Base-by-base conservation (phyloP, 371 early-diverging fungal species). In the Blastocladiella emersonii region DNA sequence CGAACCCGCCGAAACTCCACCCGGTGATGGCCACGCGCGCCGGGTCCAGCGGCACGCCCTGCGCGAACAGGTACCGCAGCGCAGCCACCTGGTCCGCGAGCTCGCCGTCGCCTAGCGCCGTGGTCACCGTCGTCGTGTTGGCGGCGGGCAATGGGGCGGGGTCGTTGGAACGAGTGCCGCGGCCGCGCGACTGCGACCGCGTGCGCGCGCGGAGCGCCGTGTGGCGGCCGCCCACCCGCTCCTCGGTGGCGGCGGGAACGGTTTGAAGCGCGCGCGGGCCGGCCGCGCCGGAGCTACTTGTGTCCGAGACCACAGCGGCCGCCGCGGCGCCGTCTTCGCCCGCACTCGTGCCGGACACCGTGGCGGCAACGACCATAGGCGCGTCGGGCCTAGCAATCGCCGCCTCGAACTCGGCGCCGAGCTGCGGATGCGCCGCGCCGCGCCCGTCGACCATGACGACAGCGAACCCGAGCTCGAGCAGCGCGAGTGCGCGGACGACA, bases 1-100 rank as follows among this genome's bases (percentile, higher is more conserved):
- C 71, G 67, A 87, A 89, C 1, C 91, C 91, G 36, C 89, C 78
- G 71, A 84, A 85, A 17, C 83, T 82, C 85, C 86, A 87, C 0
- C 85, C 85, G 51, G 80, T 77, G 36, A 88, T 78, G 5, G 85
- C 86, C 2, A 88, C 63, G 12, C 84, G 76, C 12, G 74, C 66
- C 45, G 79, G 61, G 70, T 88, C 85, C 51, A 88, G 69, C 13
- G 76, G 73, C 61, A 70, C 70, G 30, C 49, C 68, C 17, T 76
- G 74, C 23, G 66, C 57, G 0, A 74, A 68, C 30, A 90, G 64
- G 65, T 74, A 78, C 55, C 77, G 64, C 17, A 90, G 57, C 0
- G 83, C 88, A 17, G 78, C 81, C 8, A 88, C 77, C 61, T 87
- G 87, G 68, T 90, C 90, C 32, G 72, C 70, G 19, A 90, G 67